These are phyloP conservation scores for Thymus mandschuricus DNA, from an alignment of 257 asterid species.

Conservation along the genomic window DNA sequence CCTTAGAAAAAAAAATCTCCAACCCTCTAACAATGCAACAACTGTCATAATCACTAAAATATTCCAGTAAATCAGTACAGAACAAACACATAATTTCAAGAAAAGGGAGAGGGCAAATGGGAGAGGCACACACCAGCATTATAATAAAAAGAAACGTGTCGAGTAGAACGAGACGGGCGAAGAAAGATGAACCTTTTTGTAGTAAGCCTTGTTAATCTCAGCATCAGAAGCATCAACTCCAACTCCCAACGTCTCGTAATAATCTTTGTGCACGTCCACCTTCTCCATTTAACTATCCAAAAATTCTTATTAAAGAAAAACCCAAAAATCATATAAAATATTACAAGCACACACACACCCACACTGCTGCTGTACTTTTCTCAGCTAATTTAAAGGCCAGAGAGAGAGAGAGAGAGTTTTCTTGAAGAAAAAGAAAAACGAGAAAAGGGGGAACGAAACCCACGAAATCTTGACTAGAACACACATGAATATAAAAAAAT, in stretches of 20 bases:
- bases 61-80: neutral
- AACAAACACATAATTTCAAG: neutral
- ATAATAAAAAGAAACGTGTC: neutral
- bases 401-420: too few relatives aligned
- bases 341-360: neutral
- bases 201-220: conserved; percentile 80
- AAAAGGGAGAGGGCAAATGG: neutral
- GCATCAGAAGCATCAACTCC: conserved; percentile 58
- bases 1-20: neutral
- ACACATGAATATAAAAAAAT: too few relatives aligned
- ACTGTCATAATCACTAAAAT: conserved; percentile 7
- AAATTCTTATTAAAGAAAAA: neutral
- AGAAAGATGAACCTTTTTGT: conserved; percentile 50
- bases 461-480: neutral
- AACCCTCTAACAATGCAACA: neutral
- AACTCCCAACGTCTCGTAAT: conserved; percentile 77
- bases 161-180: too few relatives aligned
- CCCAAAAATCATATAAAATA: neutral
- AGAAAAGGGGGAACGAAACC: neutral
- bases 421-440: too few relatives aligned
- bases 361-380: neutral
- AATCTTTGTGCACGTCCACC: conserved; percentile 73
- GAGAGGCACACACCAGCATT: neutral
- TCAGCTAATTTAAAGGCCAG: neutral
- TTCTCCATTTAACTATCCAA: conserved; percentile 35